Conservation (phyloP, 164 flowering plant genomes). For the Nelumbo lutea region DNA sequence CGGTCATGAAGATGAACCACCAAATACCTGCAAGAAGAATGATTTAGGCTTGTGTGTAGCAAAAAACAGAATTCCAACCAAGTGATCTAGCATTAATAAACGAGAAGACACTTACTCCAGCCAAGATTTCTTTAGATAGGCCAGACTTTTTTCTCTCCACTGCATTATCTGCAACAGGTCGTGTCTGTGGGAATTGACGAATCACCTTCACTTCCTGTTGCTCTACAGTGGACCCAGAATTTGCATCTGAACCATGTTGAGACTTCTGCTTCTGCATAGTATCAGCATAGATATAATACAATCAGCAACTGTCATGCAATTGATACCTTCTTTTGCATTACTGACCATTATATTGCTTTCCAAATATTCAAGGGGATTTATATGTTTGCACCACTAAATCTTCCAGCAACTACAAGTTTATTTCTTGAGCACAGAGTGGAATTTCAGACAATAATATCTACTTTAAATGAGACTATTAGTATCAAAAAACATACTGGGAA, state of each 20-base stretch:
- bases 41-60: conserved; percentile 1
- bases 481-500: too few relatives aligned
- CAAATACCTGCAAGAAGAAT: conserved; percentile 37
- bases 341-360: too few relatives aligned
- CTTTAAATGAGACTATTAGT: too few relatives aligned
- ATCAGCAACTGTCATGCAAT: conserved; percentile 1
- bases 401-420: too few relatives aligned
- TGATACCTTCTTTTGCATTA: not conserved
- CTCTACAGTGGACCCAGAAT: conserved; percentile 19
- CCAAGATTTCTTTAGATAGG: conserved; percentile 58
- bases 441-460: too few relatives aligned
- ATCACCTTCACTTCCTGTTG: conserved; percentile 32
- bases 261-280: conserved; percentile 61
- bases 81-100: not conserved
- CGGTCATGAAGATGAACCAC: conserved; percentile 16
- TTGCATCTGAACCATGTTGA: conserved; percentile 29
- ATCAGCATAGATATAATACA: not conserved
- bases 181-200: conserved; percentile 60
- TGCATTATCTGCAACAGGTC: conserved; percentile 39
- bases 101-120: conserved; percentile 43
- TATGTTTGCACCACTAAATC: not conserved
- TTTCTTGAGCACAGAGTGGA: too few relatives aligned
- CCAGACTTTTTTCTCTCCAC: conserved; percentile 25
- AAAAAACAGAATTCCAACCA: not conserved
- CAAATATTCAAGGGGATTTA: not conserved